Conservation (phyloP, 345 rosid genomes). For the Lepidium sativum region DNA sequence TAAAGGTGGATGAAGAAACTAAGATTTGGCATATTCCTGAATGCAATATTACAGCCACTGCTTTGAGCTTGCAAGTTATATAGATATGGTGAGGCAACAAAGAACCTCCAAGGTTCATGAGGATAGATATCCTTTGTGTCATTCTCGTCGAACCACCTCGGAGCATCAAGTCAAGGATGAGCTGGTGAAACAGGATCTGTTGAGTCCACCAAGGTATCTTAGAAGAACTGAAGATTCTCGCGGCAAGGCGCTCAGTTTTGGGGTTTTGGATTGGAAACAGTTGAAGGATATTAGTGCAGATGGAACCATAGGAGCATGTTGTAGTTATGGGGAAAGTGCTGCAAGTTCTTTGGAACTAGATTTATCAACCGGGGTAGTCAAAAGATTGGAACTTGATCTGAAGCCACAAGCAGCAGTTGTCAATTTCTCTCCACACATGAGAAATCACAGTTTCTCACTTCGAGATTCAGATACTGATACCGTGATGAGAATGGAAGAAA, state of each 20-base stretch:
- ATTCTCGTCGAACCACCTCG: background rate
- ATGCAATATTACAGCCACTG: background rate
- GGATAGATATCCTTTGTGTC: slow-evolving; percentile 24
- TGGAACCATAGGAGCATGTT: slow-evolving; percentile 9
- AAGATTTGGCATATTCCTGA: slow-evolving; percentile 1
- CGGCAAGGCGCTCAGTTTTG: slow-evolving; percentile 65
- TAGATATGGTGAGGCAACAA: slow-evolving; percentile 21
- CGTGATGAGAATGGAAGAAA: slow-evolving; percentile 15
- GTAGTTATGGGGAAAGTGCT: slow-evolving; percentile 29
- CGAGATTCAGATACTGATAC: slow-evolving; percentile 13
- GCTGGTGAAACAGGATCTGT: slow-evolving; percentile 57
- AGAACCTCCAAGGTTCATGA: slow-evolving; percentile 31
- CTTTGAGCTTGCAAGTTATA: slow-evolving; percentile 8
- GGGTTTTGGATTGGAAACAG: slow-evolving; percentile 79
- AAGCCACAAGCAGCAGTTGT: slow-evolving; percentile 13
- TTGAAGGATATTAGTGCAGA: slow-evolving; percentile 38
- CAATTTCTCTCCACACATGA: slow-evolving; percentile 27
- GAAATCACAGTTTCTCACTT: slow-evolving; percentile 16
- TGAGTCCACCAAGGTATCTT: slow-evolving; percentile 59
- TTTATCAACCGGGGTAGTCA: slow-evolving; percentile 11
- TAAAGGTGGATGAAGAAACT: slow-evolving; percentile 9
- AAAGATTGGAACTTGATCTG: slow-evolving; percentile 17
- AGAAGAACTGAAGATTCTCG: slow-evolving; percentile 39
- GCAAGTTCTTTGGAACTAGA: slow-evolving; percentile 28
- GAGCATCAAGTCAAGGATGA: slow-evolving; percentile 48